Evolutionary conservation across 495 filamentous ascomycete genomes (phyloP).

Genomic region (Cenococcum geophilum): DNA sequence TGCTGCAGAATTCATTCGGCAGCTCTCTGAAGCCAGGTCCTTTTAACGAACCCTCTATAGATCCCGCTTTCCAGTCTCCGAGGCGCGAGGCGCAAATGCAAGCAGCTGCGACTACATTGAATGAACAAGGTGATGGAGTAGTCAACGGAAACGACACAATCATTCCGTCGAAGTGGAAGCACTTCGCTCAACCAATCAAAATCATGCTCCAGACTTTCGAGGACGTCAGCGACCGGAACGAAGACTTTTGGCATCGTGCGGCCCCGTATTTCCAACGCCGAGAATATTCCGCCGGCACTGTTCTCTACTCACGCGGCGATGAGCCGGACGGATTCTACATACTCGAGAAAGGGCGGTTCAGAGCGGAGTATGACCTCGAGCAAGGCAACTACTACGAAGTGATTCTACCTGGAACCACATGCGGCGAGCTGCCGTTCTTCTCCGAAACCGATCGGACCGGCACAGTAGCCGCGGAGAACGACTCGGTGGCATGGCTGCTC

Average conservation of each 20-base stretch:
- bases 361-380: conserved; percentile 81
- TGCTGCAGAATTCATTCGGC: neutral
- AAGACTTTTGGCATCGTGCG: conserved; percentile 89
- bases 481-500: conserved; percentile 78
- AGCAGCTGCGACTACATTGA: conserved; percentile 66
- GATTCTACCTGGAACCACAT: conserved; percentile 90
- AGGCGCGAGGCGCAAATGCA: conserved; percentile 68
- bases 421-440: conserved; percentile 95
- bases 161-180: conserved; percentile 61
- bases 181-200: conserved; percentile 80
- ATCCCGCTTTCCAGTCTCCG: conserved; percentile 65
- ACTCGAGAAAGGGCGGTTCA: conserved; percentile 80
- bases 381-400: conserved; percentile 85
- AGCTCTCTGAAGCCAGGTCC: neutral
- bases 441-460: conserved; percentile 79
- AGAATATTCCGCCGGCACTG: conserved; percentile 58
- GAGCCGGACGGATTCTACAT: conserved; percentile 71
- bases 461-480: conserved; percentile 73
- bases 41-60: conserved; percentile 36
- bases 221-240: conserved; percentile 71
- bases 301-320: conserved; percentile 59
- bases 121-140: conserved; percentile 45
- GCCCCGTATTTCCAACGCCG: conserved; percentile 64
- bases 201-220: conserved; percentile 91
- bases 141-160: conserved; percentile 41